phyloP scores from a whole-genome alignment of 2,329 filamentous ascomycete genomes.

The Colletotrichum agaves region DNA sequence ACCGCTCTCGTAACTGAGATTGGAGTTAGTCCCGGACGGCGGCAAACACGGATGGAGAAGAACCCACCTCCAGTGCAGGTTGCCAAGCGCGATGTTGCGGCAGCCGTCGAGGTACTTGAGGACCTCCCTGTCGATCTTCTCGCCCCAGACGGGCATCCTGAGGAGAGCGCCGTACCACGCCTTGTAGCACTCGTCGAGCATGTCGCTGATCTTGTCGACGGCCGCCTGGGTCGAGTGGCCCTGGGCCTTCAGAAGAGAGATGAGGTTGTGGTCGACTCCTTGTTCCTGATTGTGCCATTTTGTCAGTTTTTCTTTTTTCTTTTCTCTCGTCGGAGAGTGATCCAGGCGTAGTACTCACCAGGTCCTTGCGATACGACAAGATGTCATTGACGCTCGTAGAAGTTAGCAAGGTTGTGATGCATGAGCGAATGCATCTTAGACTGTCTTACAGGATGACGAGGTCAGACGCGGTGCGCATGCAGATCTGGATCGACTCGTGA shows the following conservation, averaged over 20 bases:
- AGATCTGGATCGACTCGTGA: not conserved
- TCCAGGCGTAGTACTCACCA: not conserved
- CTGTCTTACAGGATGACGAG: not conserved
- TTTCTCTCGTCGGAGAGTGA: not conserved
- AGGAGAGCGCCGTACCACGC: constrained; percentile 6
- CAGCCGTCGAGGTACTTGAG: constrained; percentile 13
- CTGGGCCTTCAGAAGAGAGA: constrained; percentile 9
- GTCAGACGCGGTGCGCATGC: constrained; percentile 1
- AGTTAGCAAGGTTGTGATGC: not conserved
- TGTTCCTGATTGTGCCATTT: not conserved
- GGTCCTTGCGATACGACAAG: constrained; percentile 10
- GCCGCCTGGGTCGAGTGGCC: constrained; percentile 1
- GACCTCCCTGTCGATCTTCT: constrained; percentile 8
- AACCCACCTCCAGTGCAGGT: constrained; percentile 7
- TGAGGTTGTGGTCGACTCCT: constrained; percentile 11
- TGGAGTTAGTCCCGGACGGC: not conserved
- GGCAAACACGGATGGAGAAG: not conserved
- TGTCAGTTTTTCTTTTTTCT: too few relatives aligned
- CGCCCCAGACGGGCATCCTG: constrained; percentile 16
- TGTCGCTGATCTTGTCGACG: constrained; percentile 15
- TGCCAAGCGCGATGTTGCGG: constrained; percentile 11
- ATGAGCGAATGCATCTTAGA: accelerated
- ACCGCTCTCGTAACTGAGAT: not conserved
- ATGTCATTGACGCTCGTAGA: not conserved
- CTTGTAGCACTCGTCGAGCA: constrained; percentile 15